phyloP scores from a whole-genome alignment of 495 filamentous ascomycete genomes.

The Annulohypoxylon stygium region DNA sequence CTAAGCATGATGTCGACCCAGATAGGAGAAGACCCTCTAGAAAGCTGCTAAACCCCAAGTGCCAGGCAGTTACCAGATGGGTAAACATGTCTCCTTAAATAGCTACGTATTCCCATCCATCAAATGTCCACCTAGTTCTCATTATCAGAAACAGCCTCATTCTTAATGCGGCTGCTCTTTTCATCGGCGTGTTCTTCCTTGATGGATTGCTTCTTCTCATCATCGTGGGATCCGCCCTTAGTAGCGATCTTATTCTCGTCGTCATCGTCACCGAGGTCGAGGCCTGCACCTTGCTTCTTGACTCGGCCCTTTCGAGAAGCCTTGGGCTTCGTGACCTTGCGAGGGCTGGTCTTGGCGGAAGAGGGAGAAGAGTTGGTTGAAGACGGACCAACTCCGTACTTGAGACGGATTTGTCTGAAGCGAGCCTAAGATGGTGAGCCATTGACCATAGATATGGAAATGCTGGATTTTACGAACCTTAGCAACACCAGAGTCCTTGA shows the following conservation, averaged over 20 bases:
- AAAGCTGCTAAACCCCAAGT: not conserved
- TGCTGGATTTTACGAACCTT: conserved; percentile 30
- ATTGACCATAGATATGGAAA: not conserved
- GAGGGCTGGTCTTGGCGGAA: conserved; percentile 21
- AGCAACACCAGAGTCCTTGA: conserved; percentile 34
- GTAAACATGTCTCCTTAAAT: not conserved
- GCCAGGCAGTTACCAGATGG: not conserved
- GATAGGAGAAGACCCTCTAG: not conserved
- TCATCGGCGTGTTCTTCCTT: not conserved
- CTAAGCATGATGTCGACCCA: not conserved
- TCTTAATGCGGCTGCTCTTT: not conserved
- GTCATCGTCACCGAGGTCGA: not conserved
- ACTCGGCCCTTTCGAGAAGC: conserved; percentile 3
- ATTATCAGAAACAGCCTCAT: not conserved
- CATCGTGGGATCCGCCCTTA: conserved; percentile 6
- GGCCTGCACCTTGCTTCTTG: not conserved
- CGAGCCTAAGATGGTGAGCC: conserved; percentile 29
- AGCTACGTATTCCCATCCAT: not conserved
- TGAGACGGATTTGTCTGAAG: conserved; percentile 41
- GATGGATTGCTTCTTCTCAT: not conserved
- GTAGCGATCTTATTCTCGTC: not conserved
- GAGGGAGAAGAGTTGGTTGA: not conserved
- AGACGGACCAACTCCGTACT: not conserved
- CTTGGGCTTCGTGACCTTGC: conserved; percentile 32
- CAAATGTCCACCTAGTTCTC: not conserved